These are phyloP conservation scores for Aeschynomene evenia DNA, from an alignment of 306 rosid species.

Conservation along the genomic window DNA sequence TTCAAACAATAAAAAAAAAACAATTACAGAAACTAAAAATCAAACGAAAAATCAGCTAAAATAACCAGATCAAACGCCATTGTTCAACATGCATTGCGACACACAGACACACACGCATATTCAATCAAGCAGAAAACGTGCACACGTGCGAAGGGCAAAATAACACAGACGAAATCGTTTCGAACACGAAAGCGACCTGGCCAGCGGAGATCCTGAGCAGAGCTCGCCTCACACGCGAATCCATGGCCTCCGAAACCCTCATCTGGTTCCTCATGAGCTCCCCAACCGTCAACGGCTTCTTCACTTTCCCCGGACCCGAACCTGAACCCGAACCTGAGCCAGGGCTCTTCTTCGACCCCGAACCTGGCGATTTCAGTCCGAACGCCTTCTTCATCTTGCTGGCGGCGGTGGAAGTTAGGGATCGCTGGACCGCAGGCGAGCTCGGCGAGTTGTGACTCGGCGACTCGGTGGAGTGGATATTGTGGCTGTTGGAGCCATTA, in stretches of 20 bases:
- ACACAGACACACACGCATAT: background rate
- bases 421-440: conserved; percentile 77
- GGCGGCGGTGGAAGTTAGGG: conserved; percentile 92
- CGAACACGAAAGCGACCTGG: conserved; percentile 55
- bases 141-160: background rate
- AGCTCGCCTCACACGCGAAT: conserved; percentile 88
- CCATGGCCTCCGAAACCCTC: conserved; percentile 91
- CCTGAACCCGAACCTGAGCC: conserved; percentile 47
- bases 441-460: conserved; percentile 47
- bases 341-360: conserved; percentile 85
- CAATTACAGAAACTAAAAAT: background rate
- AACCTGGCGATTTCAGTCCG: conserved; percentile 85
- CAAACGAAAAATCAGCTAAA: background rate
- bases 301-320: conserved; percentile 60
- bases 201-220: conserved; percentile 87
- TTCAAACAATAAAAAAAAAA: background rate
- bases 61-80: conserved; percentile 33
- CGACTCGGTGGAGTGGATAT: conserved; percentile 42
- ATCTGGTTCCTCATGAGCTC: conserved; percentile 95
- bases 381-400: conserved; percentile 95
- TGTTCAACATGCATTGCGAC: conserved; percentile 19
- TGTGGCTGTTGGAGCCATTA: background rate
- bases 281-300: conserved; percentile 79
- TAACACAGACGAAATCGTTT: background rate
- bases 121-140: background rate